These are phyloP conservation scores for Nymphaea colorata DNA, from an alignment of 164 flowering plant species.

Conservation along the genomic window DNA sequence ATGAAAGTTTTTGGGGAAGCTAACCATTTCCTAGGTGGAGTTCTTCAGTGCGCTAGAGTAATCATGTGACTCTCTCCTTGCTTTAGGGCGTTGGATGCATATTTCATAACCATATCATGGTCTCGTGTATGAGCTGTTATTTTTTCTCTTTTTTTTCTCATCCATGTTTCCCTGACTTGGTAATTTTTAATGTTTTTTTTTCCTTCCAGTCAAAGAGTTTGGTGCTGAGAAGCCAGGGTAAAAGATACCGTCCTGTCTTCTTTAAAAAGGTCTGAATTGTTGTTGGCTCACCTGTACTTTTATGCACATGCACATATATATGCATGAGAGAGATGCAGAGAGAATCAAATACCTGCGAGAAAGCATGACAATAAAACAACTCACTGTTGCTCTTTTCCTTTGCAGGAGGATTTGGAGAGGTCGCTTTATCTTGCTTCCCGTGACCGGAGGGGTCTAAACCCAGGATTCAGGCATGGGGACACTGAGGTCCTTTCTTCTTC, in stretches of 20 bases:
- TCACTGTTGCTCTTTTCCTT: background rate
- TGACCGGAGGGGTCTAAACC: constrained; percentile 44
- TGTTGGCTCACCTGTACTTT: background rate
- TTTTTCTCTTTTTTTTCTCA: background rate
- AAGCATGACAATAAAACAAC: background rate
- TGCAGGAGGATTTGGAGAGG: constrained; percentile 78
- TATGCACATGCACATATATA: background rate
- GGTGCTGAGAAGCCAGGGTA: constrained; percentile 49
- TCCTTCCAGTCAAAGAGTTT: constrained; percentile 62
- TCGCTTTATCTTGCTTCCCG: constrained; percentile 57
- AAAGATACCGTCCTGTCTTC: constrained; percentile 73
- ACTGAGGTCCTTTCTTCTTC: constrained; percentile 36
- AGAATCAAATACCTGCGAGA: background rate
- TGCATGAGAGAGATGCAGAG: background rate
- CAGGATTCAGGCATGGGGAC: constrained; percentile 55
- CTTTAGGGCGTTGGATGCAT: too few relatives aligned
- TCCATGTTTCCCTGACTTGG: background rate
- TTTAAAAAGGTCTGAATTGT: constrained; percentile 69
- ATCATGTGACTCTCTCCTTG: too few relatives aligned
- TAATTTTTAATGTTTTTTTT: background rate
- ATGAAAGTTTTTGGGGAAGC: too few relatives aligned
- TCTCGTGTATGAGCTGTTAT: background rate
- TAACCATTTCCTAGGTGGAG: too few relatives aligned
- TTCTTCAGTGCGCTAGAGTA: too few relatives aligned
- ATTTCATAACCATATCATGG: too few relatives aligned